phyloP scores from a whole-genome alignment of 768 basidiomycete species.

The Trametes gibbosa region DNA sequence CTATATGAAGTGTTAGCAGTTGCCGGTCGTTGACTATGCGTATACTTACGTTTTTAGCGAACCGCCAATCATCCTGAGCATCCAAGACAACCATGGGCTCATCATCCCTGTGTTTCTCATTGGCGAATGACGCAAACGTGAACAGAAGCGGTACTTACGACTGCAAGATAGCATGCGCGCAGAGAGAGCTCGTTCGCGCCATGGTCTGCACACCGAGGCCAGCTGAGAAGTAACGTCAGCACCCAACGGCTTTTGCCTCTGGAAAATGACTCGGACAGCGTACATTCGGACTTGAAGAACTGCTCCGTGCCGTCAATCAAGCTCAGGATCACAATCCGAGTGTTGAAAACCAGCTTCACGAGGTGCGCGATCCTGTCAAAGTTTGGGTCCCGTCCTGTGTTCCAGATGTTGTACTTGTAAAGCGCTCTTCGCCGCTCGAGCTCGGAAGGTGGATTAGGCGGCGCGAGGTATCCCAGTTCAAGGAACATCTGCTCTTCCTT shows the following conservation, averaged over 20 bases:
- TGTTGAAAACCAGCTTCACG: constrained; percentile 89
- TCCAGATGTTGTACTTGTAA: constrained; percentile 87
- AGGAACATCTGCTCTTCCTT: constrained; percentile 69
- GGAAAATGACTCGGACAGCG: no score
- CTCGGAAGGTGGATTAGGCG: constrained; percentile 86
- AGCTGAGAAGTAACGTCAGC: constrained; percentile 29
- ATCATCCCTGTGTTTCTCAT: constrained; percentile 51
- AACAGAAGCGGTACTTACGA: constrained; percentile 41
- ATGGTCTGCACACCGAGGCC: constrained; percentile 45
- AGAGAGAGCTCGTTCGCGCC: constrained; percentile 67
- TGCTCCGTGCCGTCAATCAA: constrained; percentile 83
- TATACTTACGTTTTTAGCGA: constrained; percentile 68
- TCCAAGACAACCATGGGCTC: constrained; percentile 89
- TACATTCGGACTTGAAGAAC: constrained; percentile 94
- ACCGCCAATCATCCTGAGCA: constrained; percentile 81
- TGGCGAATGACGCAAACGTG: neutral
- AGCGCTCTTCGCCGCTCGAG: constrained; percentile 77
- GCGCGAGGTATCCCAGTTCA: constrained; percentile 67
- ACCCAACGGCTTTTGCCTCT: neutral
- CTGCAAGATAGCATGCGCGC: constrained; percentile 80
- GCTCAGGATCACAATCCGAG: constrained; percentile 80
- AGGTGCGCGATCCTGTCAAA: constrained; percentile 94
- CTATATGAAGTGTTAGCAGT: constrained; percentile 35
- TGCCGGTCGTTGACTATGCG: neutral
- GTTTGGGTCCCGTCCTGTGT: constrained; percentile 81